phyloP scores from a whole-genome alignment of 2,329 filamentous ascomycete species.

The Fusarium staphyleae region DNA sequence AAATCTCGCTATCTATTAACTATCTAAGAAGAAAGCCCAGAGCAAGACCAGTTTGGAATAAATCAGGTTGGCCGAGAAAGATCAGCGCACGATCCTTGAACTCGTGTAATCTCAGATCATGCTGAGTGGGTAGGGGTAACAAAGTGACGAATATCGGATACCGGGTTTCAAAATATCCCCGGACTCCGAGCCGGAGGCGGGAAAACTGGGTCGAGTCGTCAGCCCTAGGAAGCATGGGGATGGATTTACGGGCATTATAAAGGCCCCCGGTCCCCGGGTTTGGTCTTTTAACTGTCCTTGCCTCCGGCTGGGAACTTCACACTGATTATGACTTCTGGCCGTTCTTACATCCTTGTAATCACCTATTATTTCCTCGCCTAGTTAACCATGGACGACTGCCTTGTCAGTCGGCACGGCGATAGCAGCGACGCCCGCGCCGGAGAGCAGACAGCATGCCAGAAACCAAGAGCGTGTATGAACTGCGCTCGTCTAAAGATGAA shows the following conservation, averaged over 20 bases:
- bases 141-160: too few species aligned
- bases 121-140: too few species aligned
- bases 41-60: too few species aligned
- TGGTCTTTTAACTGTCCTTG: conserved; percentile 10
- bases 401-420: conserved; percentile 23
- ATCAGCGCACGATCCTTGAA: too few species aligned
- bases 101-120: too few species aligned
- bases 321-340: background rate
- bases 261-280: conserved; percentile 28
- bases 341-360: background rate
- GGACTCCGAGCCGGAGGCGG: background rate
- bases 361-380: background rate
- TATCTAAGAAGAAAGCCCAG: too few species aligned
- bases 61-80: too few species aligned
- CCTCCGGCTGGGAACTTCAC: conserved; percentile 9
- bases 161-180: background rate
- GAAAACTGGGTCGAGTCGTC: background rate
- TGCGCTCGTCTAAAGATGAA: conserved; percentile 49
- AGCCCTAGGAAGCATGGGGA: background rate
- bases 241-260: conserved; percentile 11
- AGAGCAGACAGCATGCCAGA: conserved; percentile 15
- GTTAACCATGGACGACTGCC: conserved; percentile 32
- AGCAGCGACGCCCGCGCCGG: background rate
- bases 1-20: too few species aligned
- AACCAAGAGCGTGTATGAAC: conserved; percentile 45